Conservation (phyloP, 441 rosid species). For the Croton setiger region DNA sequence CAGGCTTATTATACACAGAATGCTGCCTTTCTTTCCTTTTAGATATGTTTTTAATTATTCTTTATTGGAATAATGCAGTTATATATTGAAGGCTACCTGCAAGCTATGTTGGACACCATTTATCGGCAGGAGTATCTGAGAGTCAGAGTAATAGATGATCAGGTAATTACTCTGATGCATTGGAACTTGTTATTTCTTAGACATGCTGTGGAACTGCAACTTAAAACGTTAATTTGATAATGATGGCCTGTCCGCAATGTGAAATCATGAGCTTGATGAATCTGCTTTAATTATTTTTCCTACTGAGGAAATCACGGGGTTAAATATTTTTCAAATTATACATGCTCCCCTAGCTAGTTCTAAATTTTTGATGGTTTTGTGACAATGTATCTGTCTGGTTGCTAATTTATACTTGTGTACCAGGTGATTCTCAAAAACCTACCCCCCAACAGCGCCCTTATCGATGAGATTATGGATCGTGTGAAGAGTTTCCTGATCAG, state of each 20-base stretch:
- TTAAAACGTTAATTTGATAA: not conserved
- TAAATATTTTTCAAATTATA: not conserved
- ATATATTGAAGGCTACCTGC: slow-evolving; percentile 94
- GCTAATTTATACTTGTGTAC: slow-evolving; percentile 4
- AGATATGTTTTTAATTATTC: slow-evolving; percentile 6
- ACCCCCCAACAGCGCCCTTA: slow-evolving; percentile 86
- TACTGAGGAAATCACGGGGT: not conserved
- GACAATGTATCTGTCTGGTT: not conserved
- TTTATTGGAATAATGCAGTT: slow-evolving; percentile 45
- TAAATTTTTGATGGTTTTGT: not conserved
- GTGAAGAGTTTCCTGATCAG: slow-evolving; percentile 88
- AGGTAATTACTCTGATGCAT: slow-evolving; percentile 42
- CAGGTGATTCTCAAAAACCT: slow-evolving; percentile 86
- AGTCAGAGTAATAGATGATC: slow-evolving; percentile 88
- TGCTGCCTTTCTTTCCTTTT: not conserved
- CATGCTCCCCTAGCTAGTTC: not conserved
- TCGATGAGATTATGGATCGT: slow-evolving; percentile 84
- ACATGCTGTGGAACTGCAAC: not conserved
- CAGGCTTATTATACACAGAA: not conserved
- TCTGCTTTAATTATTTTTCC: not conserved
- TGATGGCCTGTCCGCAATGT: not conserved
- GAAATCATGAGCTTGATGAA: not conserved
- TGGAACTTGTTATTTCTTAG: not conserved
- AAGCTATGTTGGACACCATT: slow-evolving; percentile 88
- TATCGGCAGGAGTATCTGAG: slow-evolving; percentile 93